Evolutionary conservation across 2,329 filamentous ascomycete genomes (phyloP).

Genomic region (Phyllachora maydis): DNA sequence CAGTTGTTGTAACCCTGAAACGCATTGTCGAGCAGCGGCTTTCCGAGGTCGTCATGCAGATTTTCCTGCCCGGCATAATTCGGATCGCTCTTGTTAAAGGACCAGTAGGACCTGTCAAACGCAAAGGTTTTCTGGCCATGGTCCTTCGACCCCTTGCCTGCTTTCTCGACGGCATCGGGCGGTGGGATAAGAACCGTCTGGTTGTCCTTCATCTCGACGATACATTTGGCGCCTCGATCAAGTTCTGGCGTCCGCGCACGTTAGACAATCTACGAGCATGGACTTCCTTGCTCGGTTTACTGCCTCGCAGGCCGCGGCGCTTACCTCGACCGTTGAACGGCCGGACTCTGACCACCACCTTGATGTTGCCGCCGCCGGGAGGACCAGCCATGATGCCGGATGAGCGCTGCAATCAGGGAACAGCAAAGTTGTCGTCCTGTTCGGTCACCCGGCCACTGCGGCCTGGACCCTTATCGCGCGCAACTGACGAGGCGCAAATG

Average conservation of each 20-base stretch:
- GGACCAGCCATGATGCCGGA: conserved; percentile 32
- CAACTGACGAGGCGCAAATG: too few relatives aligned
- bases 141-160: conserved; percentile 46
- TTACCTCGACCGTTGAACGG: conserved; percentile 91
- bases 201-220: conserved; percentile 85
- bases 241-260: conserved; percentile 39
- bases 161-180: conserved; percentile 30
- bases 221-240: conserved; percentile 83
- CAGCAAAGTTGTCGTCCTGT: too few relatives aligned
- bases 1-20: conserved; percentile 99
- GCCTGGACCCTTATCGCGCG: too few relatives aligned
- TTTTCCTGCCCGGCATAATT: conserved; percentile 83
- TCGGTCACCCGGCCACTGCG: too few relatives aligned
- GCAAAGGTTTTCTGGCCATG: conserved; percentile 69
- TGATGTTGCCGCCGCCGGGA: conserved; percentile 74
- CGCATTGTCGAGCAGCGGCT: conserved; percentile 86
- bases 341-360: conserved; percentile 93
- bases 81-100: conserved; percentile 62
- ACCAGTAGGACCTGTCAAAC: conserved; percentile 97
- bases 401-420: conserved; percentile 1
- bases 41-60: conserved; percentile 72
- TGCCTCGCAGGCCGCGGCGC: conserved; percentile 4
- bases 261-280: conserved; percentile 1
- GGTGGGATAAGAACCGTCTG: conserved; percentile 76
- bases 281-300: neutral